phyloP scores from a whole-genome alignment of 2,329 filamentous ascomycete species.

The Botryotinia narcissicola region DNA sequence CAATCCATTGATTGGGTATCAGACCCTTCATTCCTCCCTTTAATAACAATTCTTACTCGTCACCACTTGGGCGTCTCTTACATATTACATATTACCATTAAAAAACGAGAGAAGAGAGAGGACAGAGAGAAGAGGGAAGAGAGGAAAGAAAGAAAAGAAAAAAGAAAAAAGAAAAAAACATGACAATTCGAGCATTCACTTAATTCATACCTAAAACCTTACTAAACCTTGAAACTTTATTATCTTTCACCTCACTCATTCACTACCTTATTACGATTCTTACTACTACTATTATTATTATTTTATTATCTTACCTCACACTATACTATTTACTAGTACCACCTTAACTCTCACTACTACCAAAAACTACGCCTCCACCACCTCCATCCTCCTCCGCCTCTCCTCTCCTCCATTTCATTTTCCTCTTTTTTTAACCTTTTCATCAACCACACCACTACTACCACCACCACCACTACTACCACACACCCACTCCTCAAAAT shows the following conservation, averaged over 20 bases:
- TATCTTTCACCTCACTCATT: background rate
- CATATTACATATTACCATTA: background rate
- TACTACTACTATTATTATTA: background rate
- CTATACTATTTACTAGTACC: background rate
- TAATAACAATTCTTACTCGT: background rate
- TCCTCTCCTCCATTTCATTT: conserved; percentile 13
- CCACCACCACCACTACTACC: background rate
- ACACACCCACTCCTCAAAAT: background rate
- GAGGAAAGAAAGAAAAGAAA: background rate
- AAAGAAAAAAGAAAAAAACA: too few species aligned
- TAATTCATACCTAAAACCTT: background rate
- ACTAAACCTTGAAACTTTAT: background rate
- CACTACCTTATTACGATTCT: background rate
- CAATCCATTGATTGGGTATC: background rate
- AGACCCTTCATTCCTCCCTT: conserved; percentile 8
- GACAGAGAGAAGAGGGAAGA: background rate
- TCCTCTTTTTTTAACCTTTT: background rate
- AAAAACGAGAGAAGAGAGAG: background rate
- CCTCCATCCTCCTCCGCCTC: conserved; percentile 9
- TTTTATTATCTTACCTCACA: background rate
- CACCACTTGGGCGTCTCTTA: background rate
- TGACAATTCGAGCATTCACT: background rate
- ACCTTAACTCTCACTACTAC: background rate
- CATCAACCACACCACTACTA: background rate
- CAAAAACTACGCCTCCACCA: background rate